Evolutionary conservation across 2,329 filamentous ascomycete genomes (phyloP).

Genomic region (Xylariaceae sp.): DNA sequence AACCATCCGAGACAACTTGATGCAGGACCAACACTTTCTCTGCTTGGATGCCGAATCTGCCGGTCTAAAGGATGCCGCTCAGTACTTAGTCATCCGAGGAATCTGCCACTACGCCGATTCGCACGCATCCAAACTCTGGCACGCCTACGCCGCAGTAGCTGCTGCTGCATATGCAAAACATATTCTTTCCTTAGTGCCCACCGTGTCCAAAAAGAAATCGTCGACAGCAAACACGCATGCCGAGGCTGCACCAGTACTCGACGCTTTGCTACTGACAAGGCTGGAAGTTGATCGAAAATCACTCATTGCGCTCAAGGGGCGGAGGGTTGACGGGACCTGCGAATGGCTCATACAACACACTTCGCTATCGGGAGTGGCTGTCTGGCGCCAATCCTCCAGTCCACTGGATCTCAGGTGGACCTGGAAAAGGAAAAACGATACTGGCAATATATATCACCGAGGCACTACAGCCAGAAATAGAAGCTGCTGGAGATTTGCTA

Average conservation of each 20-base stretch:
- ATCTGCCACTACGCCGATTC: constrained; percentile 10
- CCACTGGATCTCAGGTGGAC: constrained; percentile 9
- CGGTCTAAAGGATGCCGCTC: not conserved
- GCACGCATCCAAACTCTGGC: constrained; percentile 4
- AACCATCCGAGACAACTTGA: too few species aligned
- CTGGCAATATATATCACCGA: constrained; percentile 7
- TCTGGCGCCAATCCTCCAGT: not conserved
- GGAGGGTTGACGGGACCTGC: constrained; percentile 6
- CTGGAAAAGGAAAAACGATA: constrained; percentile 9
- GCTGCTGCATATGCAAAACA: constrained; percentile 8
- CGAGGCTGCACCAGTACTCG: not conserved
- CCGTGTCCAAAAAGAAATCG: not conserved
- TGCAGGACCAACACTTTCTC: too few species aligned
- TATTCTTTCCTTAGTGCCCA: constrained; percentile 1
- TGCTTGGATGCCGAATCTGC: constrained; percentile 1
- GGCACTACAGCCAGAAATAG: constrained; percentile 2
- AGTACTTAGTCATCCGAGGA: constrained; percentile 2
- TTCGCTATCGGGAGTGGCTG: constrained; percentile 5
- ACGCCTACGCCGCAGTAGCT: not conserved
- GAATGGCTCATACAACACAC: constrained; percentile 8
- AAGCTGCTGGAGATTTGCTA: not conserved
- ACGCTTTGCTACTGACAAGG: constrained; percentile 6
- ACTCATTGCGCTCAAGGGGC: constrained; percentile 6
- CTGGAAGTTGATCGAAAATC: constrained; percentile 8
- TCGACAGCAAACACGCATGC: not conserved